phyloP scores from a whole-genome alignment of 768 basidiomycete genomes.

The Amyloporia xantha region DNA sequence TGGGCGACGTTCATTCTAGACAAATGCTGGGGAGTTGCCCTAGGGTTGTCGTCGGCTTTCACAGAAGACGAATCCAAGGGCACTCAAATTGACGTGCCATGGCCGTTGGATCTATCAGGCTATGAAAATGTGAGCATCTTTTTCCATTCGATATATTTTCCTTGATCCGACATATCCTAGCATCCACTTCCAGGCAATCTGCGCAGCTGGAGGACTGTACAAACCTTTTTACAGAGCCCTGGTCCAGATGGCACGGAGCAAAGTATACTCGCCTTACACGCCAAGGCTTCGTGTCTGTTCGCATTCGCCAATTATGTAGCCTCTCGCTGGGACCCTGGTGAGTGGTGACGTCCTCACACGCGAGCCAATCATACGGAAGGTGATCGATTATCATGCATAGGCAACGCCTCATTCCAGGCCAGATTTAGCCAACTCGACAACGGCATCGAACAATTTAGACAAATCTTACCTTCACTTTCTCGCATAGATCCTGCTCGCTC shows the following conservation, averaged over 20 bases:
- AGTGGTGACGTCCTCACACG: slow-evolving; percentile 3
- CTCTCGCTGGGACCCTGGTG: slow-evolving; percentile 31
- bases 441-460: slow-evolving; percentile 24
- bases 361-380: too few species aligned
- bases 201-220: slow-evolving; percentile 34
- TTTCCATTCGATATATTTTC: too few species aligned
- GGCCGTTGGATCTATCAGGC: slow-evolving; percentile 31
- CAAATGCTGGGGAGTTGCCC: slow-evolving; percentile 46
- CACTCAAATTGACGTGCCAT: slow-evolving; percentile 32
- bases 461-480: slow-evolving; percentile 16
- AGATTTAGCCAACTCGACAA: slow-evolving; percentile 22
- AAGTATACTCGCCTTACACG: slow-evolving; percentile 36
- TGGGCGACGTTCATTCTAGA: slow-evolving; percentile 58
- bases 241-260: slow-evolving; percentile 24
- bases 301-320: slow-evolving; percentile 51
- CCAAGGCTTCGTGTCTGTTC: slow-evolving; percentile 53
- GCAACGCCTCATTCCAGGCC: slow-evolving; percentile 15
- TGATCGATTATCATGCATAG: too few species aligned
- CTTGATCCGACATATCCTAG: slow-evolving; percentile 26
- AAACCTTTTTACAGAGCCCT: slow-evolving; percentile 37
- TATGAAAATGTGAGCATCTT: slow-evolving; percentile 25
- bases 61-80: slow-evolving; percentile 44
- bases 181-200: slow-evolving; percentile 33
- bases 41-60: slow-evolving; percentile 47
- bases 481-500: slow-evolving; percentile 8